A percentile compares a stretch with the other conserved stretches of the same genome.
Conservation (phyloP, 176 grass and related monocot species). For the Neostapfia colusana region DNA sequence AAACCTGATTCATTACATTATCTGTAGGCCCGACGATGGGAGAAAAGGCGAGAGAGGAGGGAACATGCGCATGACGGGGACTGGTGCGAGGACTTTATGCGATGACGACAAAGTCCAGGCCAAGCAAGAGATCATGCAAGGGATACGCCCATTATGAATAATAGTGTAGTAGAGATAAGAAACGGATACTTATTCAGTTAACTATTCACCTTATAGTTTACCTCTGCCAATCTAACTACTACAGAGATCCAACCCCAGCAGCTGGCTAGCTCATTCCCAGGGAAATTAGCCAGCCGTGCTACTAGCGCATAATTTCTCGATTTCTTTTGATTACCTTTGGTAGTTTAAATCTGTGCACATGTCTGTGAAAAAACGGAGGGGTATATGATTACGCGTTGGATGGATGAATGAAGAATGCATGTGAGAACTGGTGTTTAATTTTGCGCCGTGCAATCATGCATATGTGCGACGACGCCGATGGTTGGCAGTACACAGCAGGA, state of each 20-base stretch:
- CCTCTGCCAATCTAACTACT: neutral
- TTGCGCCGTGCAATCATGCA: neutral
- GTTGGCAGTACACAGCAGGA: neutral
- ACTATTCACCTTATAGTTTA: neutral
- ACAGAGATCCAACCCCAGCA: neutral
- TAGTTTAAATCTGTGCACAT: too few relatives aligned
- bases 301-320: too few relatives aligned
- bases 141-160: neutral
- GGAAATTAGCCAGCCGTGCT: too few relatives aligned
- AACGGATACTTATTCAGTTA: neutral
- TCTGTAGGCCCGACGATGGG: neutral
- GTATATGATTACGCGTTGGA: too few relatives aligned
- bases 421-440: neutral
- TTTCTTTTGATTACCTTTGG: too few relatives aligned
- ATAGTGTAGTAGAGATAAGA: neutral
- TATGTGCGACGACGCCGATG: neutral
- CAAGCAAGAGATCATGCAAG: neutral
- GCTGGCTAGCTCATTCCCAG: too few relatives aligned
- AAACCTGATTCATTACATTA: neutral
- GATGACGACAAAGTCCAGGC: slow-evolving; percentile 1
- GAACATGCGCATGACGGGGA: neutral
- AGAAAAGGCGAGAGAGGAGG: neutral
- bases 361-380: too few relatives aligned
- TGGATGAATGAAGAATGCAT: neutral
- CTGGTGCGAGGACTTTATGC: neutral